These are phyloP conservation scores for Rhodosporidiobolus sp. DNA, from an alignment of 768 basidiomycete species.

Conservation along the genomic window DNA sequence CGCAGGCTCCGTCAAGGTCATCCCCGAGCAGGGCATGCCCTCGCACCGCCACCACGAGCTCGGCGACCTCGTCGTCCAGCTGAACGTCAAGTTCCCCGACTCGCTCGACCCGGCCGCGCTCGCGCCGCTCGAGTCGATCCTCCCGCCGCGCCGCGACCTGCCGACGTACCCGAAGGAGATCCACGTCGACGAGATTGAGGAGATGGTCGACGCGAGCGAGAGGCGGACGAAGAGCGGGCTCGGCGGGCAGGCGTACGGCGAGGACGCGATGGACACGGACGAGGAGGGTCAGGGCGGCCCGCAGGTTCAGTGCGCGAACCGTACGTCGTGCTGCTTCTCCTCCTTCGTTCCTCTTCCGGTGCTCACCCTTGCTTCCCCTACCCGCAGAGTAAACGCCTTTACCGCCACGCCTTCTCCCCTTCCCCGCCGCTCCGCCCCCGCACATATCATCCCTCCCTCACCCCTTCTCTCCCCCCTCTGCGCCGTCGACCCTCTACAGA, in stretches of 20 bases:
- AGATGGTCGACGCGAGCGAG: conserved; percentile 62
- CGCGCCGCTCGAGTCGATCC: conserved; percentile 72
- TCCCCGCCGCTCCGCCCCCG: no score
- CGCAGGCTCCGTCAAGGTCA: conserved; percentile 80
- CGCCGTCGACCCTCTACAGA: no score
- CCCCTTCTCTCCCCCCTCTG: no score
- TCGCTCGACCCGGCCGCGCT: conserved; percentile 65
- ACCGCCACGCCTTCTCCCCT: no score
- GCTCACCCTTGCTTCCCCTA: no score
- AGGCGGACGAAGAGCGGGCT: conserved; percentile 51
- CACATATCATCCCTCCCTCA: no score
- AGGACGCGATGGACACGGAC: conserved; percentile 77
- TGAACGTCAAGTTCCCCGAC: conserved; percentile 87
- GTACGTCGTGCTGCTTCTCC: no score
- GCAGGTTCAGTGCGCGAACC: conserved; percentile 80
- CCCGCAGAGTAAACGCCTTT: no score
- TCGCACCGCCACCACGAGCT: conserved; percentile 95
- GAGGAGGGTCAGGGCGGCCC: conserved; percentile 67
- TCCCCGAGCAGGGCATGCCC: conserved; percentile 95
- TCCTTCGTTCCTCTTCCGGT: no score
- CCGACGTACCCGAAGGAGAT: conserved; percentile 64
- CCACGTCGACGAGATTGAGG: conserved; percentile 74
- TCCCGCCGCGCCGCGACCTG: conserved; percentile 66
- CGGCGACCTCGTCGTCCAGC: conserved; percentile 84
- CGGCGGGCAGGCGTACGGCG: conserved; percentile 59